These are phyloP conservation scores for Leptographium lundbergii DNA, from an alignment of 2,329 filamentous ascomycete genomes.

Conservation along the genomic window DNA sequence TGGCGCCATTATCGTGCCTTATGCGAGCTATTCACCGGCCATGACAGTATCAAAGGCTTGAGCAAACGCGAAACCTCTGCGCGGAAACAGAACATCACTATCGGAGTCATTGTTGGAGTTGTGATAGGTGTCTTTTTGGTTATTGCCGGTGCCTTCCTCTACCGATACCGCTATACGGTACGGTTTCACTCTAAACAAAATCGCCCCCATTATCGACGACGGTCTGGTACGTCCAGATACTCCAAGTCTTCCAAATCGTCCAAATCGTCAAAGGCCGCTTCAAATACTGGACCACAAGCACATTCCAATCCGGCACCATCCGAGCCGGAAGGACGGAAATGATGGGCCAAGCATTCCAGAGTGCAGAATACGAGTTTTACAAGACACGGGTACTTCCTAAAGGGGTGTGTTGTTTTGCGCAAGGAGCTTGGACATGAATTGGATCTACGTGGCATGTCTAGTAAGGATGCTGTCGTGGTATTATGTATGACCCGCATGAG, in stretches of 20 bases:
- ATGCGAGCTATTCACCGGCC: neutral
- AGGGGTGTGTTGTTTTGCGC: neutral
- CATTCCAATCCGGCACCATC: neutral
- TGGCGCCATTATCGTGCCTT: neutral
- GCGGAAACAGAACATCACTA: constrained; percentile 8
- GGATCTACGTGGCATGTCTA: neutral
- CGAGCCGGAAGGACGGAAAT: neutral
- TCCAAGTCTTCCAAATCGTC: constrained; percentile 4
- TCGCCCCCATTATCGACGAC: neutral
- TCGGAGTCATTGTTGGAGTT: constrained; percentile 9
- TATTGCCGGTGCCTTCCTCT: constrained; percentile 4
- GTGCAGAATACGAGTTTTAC: neutral
- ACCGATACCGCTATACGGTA: constrained; percentile 6
- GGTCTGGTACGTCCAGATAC: constrained; percentile 1
- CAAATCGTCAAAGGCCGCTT: neutral
- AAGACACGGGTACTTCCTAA: neutral
- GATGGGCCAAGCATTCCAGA: neutral
- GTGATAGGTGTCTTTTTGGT: constrained; percentile 4
- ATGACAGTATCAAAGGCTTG: neutral
- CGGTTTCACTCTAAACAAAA: neutral
- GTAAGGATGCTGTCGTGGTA: neutral
- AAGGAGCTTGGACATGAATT: neutral
- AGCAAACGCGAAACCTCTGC: neutral
- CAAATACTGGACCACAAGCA: neutral
- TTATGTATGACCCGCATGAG: neutral